These are phyloP conservation scores for Starmerella sp. DNA, from an alignment of 805 yeast species.

Conservation along the genomic window DNA sequence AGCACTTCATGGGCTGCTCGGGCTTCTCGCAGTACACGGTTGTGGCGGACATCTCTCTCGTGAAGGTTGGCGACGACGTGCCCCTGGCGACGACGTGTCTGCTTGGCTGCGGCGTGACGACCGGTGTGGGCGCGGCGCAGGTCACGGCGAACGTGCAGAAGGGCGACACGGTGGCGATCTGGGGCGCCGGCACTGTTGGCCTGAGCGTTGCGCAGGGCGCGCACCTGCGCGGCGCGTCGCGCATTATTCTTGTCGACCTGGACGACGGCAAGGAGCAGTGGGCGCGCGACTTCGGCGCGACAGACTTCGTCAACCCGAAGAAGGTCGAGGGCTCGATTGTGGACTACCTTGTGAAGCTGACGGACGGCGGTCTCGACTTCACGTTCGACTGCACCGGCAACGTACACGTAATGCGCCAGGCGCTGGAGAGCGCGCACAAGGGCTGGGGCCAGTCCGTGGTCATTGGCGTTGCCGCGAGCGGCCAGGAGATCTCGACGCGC, in stretches of 20 bases:
- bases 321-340: slow-evolving; percentile 68
- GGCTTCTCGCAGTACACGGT: slow-evolving; percentile 96
- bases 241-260: slow-evolving; percentile 72
- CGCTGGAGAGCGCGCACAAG: slow-evolving; percentile 94
- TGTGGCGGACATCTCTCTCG: slow-evolving; percentile 93
- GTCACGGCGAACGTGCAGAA: slow-evolving; percentile 82
- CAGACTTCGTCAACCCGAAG: slow-evolving; percentile 83
- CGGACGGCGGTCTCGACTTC: slow-evolving; percentile 89
- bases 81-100: slow-evolving; percentile 79
- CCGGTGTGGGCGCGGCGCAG: slow-evolving; percentile 96
- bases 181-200: slow-evolving; percentile 98
- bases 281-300: slow-evolving; percentile 87
- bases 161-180: slow-evolving; percentile 91
- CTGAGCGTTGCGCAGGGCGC: slow-evolving; percentile 97
- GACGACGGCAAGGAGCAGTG: slow-evolving; percentile 74
- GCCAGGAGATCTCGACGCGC: slow-evolving; percentile 89
- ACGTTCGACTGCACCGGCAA: slow-evolving; percentile 99
- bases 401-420: slow-evolving; percentile 87
- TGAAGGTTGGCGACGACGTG: slow-evolving; percentile 76
- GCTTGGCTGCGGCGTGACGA: slow-evolving; percentile 96
- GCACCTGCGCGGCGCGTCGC: slow-evolving; percentile 63
- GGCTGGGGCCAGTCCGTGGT: slow-evolving; percentile 97
- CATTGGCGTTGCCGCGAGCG: slow-evolving; percentile 99
- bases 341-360: slow-evolving; percentile 62
- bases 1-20: slow-evolving; percentile 97